Percentiles rank a stretch among this genome's conserved stretches.
phyloP scores from a whole-genome alignment of 208 protist genomes.

The Acanthamoeba polyphaga region DNA sequence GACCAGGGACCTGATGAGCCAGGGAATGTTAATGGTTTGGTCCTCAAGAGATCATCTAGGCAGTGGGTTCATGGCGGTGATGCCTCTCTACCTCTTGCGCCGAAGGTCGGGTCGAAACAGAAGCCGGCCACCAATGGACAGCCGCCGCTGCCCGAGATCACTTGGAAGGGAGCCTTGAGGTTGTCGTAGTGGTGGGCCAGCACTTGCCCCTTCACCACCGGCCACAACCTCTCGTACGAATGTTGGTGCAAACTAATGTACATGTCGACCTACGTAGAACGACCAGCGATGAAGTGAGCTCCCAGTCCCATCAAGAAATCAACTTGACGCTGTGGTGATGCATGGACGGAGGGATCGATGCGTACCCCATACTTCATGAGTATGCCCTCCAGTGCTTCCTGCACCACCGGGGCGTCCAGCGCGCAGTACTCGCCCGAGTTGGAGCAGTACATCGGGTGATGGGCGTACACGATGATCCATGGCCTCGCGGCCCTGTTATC shows the following conservation, averaged over 20 bases:
- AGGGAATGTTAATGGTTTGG: not conserved
- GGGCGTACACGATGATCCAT: constrained; percentile 18
- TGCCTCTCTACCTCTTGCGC: not conserved
- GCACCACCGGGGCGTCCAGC: not conserved
- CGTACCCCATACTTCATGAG: not conserved
- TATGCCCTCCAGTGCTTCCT: not conserved
- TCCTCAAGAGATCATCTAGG: too few relatives aligned
- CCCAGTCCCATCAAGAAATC: too few relatives aligned
- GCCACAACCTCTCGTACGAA: not conserved
- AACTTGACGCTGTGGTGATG: not conserved
- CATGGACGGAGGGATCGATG: not conserved
- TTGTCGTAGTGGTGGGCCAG: not conserved
- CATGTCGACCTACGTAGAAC: not conserved
- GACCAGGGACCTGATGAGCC: not conserved
- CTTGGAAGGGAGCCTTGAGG: not conserved
- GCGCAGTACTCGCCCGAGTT: not conserved
- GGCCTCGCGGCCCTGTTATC: not conserved
- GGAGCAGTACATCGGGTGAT: constrained; percentile 9
- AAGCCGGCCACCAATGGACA: not conserved
- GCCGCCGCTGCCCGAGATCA: not conserved
- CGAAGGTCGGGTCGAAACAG: not conserved
- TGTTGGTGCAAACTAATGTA: not conserved
- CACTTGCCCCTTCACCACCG: not conserved
- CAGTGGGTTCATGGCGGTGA: not conserved
- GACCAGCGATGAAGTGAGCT: not conserved